Base-by-base conservation (phyloP, 2,329 filamentous ascomycete genomes). In the Sporothrix phasma region DNA sequence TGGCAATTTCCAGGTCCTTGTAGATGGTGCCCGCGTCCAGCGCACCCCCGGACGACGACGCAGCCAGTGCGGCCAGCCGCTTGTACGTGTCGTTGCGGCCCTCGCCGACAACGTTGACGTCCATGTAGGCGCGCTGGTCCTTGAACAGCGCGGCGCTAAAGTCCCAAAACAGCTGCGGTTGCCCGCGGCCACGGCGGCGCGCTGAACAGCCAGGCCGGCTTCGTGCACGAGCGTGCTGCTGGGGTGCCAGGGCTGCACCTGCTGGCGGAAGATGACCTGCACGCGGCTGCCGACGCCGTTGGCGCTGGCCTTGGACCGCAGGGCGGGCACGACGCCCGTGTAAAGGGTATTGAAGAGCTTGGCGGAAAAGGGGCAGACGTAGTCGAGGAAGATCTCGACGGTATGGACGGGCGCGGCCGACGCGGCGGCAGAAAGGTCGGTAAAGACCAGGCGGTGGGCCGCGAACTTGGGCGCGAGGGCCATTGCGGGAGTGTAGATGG, bases 161-260 rank as follows among this genome's bases (percentile, higher is more conserved):
- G 17, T 81, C 79, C 86, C 88, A 96, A 81, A 95, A 97, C 69
- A 85, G 86, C 19, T 81, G 79, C 0, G 89, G 88, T 19, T 29
- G 47, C 53, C 60, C 6, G 60, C 60, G 0, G 65, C 67, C 6
- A 62, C 64, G 2, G 84, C 79, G 6, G 90, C 75, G 61, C 82
- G 83, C 69, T 93, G 81, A 1, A 97, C 90, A 2, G 92, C 93
- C 37, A 91, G 83, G 3, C 80, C 92, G 37, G 92, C 89, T 81
- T 97, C 93, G 78, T 93, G 90, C 64, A 84, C 80, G 11, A 92
- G 81, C 6, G 88, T 92, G 46, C 86, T 92, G 22, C 88, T 91
- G 1, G 93, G 93, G 77, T 97, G 92, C 93, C 93, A 96, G 15
- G 92, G 91, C 78, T 96, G 92, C 71, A 97, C 85, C 74, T 96